phyloP scores from a whole-genome alignment of 2,329 filamentous ascomycete genomes.

The Endoconidiophora polonica region DNA sequence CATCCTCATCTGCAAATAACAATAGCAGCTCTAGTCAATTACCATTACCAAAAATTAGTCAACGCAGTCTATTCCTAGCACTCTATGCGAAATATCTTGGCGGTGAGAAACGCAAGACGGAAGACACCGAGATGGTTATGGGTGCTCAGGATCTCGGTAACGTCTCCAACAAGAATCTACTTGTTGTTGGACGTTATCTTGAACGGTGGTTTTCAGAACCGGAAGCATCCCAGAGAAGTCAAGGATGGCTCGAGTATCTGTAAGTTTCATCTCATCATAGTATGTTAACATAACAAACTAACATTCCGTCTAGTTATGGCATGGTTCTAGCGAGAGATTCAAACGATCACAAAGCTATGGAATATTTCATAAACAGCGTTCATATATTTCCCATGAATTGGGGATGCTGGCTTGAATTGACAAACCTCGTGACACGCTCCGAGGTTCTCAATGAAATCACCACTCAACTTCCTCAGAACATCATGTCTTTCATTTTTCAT shows the following conservation, averaged over 20 bases:
- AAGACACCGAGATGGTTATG: conserved; percentile 94
- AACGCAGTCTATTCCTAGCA: conserved; percentile 82
- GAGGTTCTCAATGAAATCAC: conserved; percentile 69
- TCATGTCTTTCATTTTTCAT: conserved; percentile 89
- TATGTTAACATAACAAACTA: background rate
- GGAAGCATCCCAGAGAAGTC: conserved; percentile 44
- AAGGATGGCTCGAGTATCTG: conserved; percentile 89
- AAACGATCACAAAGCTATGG: conserved; percentile 69
- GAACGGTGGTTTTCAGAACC: conserved; percentile 65
- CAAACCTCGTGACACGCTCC: conserved; percentile 56
- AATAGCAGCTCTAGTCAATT: conserved; percentile 13
- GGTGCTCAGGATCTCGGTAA: conserved; percentile 79
- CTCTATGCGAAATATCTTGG: conserved; percentile 86
- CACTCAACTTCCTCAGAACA: conserved; percentile 65
- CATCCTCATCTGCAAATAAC: no score
- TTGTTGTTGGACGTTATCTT: conserved; percentile 56
- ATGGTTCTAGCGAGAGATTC: conserved; percentile 81
- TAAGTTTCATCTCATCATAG: conserved; percentile 20
- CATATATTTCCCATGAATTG: conserved; percentile 89
- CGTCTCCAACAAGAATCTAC: conserved; percentile 70
- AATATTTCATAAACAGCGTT: conserved; percentile 76
- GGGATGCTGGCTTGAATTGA: conserved; percentile 92
- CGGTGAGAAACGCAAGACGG: conserved; percentile 89
- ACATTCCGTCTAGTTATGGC: conserved; percentile 43
- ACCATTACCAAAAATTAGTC: conserved; percentile 48